Base-by-base conservation (phyloP, 2,329 filamentous ascomycete species). In the Podosphaera aphanis region DNA sequence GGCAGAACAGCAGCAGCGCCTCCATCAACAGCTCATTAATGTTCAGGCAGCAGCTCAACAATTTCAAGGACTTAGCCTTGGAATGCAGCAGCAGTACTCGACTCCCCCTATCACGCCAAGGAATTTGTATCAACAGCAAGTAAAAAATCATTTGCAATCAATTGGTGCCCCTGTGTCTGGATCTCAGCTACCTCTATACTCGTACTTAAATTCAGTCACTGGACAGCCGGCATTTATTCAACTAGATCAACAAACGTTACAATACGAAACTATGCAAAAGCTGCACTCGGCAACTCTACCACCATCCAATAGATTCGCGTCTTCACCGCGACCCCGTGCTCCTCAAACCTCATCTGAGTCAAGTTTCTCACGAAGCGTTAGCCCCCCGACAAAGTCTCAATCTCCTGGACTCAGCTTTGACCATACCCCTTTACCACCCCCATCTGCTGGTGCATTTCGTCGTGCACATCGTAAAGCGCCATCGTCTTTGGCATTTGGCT, bases 401-500 rank as follows among this genome's bases (percentile, higher is more conserved):
- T 79, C 83, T 16, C 81, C 80, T 4, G 72, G 73, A 15, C 39
- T 16, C 13, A 33, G 29, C 15, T 75, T 82, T 54, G 70, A 77
- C 48, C 69, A 76, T 43, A 65, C 72, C 53, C 83, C 85, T 36
- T 73, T 93, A 45, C 85, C 85, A 45, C 84, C 84, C 23, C 83
- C 84, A 48, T 92, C 85, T 46, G 83, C 82, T 52, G 90, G 86
- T 57, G 84, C 85, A 39, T 93, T 93, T 70, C 86, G 86, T 50
- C 83, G 85, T 48, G 82, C 83, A 47, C 88, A 95, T 64, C 90
- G 92, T 70, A 94, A 94, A 72, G 74, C 75, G 10, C 74, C 77
- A 19, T 43, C 41, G 2, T 93, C 88, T 2, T 49, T 57, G 51
- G 73, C 77, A 33, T 66, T 57, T 36, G 49, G 50, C 19, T 51